Base-by-base conservation (phyloP, 345 rosid genomes). In the Eucalyptus sp. region DNA sequence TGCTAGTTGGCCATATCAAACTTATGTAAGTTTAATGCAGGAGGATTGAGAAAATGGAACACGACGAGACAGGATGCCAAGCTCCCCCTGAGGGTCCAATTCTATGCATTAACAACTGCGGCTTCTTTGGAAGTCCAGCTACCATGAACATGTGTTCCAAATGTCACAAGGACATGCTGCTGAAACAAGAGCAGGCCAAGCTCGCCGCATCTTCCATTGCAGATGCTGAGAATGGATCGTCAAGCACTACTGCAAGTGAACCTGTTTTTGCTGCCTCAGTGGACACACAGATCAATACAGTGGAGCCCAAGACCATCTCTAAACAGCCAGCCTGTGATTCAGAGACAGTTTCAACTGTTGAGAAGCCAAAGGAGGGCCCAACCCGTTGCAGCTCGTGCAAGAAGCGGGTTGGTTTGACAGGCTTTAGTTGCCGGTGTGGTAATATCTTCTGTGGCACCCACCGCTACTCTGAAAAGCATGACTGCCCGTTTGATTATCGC, bases 111-210 rank as follows among this genome's bases (percentile, higher is more conserved):
- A 97, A 97, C 92, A 95, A 96, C 88, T 97, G 99, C 37, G 99
- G 99, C 90, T 97, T 96, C 97, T 97, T 95, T 44, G 98, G 98
- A 90, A 97, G 98, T 85, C 94, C 96, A 22, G 97, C 98, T 54
- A 96, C 99, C 13, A 97, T 94, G 98, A 97, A 97, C 91, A 95
- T 97, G 98, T 97, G 99, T 88, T 97, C 99, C 37, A 97, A 97
- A 92, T 97, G 98, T 93, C 98, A 97, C 95, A 96, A 97, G 94
- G 96, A 91, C 88, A 91, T 91, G 86, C 37, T 95, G 85, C 89
- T 95, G 91, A 94, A 96, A 90, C 96, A 96, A 91, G 96, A 96
- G 90, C 96, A 97, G 58, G 94, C 96, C 41, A 93, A 95, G 92
- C 94, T 95, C 87, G 97, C 98, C 5, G 95, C 94, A 50, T 93